Base-by-base conservation (phyloP, 192 early-diverging fungal genomes). In the Backusella tuberculispora region DNA sequence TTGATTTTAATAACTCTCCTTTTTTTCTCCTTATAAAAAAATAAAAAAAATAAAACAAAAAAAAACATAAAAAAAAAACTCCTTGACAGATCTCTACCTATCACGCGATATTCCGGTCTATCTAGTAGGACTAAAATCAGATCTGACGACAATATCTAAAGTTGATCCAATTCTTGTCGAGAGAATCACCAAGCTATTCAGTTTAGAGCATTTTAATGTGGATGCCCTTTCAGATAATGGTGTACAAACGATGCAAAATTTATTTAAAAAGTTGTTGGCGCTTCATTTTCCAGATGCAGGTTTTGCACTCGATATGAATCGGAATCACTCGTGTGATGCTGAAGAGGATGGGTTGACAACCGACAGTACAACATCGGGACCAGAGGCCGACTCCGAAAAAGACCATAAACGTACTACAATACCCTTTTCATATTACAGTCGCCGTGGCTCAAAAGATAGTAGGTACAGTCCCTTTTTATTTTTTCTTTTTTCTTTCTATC, bases 111-210 rank as follows among this genome's bases (percentile, higher is more conserved):
- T 80, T 29, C 75, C 79, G 43, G 26, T 65, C 17, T 76, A 66
- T 76, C 60, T 80, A 15, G 56, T 80, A 29, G 79, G 79, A 37
- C 67, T 80, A 17, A 80, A 76, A 73, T 56, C 74, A 37, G 79
- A 80, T 41, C 42, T 76, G 4, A 63, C 21, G 0, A 69, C 29
- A 34, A 34, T 34, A 34, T 34, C 1, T 8, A 67, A 67, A 40
- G 26, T 40, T 6, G 15, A 29, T 45, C n/a, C 43, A 38, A 66
- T 64, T 19, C 66, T 69, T 12, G 65, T 38, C 47, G 38, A 68
- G 15, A 38, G 74, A 45, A 43, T 60, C 26, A 44, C 41, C 29
- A 48, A 69, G 14, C 38, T 56, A 0, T 66, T 46, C 42, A 64
- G n/a, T 43, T 17, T 67, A 0, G 26, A 67, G 42, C 47, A 48